Evolutionary conservation across 805 yeast species (phyloP), one percentile per base, ranked within the genome.

Genomic region (Myxozyma neotropica): DNA sequence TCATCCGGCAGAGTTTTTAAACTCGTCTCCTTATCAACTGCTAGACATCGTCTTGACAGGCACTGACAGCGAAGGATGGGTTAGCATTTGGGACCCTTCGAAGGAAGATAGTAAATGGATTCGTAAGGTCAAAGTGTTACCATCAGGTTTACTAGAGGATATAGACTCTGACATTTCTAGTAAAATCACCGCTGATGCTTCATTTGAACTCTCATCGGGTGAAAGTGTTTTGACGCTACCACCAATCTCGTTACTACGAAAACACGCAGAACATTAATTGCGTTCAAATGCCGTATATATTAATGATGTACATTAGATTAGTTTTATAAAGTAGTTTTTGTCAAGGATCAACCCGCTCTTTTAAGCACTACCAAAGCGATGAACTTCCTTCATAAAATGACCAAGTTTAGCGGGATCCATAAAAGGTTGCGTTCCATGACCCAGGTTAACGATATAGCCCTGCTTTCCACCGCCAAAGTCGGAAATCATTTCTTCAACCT

Each of bases 351-450:
- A 38, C 17, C 8, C 17, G 2, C 12, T 19, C 8, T 3, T 31
- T 31, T 36, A 55, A 5, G 49, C 45, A 24, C 55, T 55, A 6
- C 66, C 66, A 47, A 60, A 46, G 13, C 65, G 44, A 26, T 57
- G 58, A 15, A 42, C 44, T 44, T 62, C 66, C 24, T 89, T 77
- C 71, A 94, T 78, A 77, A 94, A 94, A 75, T 84, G 89, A 61
- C 83, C 85, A 63, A 94, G 83, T 73, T 87, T 87, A 65, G 88
- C 96, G 10, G 98, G 96, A 65, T 89, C 87, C 96, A 94, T 91
- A 76, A 89, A 90, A 23, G 99, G 99, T 73, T 91, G 97, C 23
- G 99, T 94, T 17, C 99, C 99, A 69, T 94, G 99, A 48, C 99
- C 99, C 71, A 94, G 88, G 78, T 94, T 94, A 68, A 93, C 86